Percentiles rank a stretch among this genome's conserved stretches.
Conservation (phyloP, 139 green algal genomes). For the Tetradesmus obliquus region DNA sequence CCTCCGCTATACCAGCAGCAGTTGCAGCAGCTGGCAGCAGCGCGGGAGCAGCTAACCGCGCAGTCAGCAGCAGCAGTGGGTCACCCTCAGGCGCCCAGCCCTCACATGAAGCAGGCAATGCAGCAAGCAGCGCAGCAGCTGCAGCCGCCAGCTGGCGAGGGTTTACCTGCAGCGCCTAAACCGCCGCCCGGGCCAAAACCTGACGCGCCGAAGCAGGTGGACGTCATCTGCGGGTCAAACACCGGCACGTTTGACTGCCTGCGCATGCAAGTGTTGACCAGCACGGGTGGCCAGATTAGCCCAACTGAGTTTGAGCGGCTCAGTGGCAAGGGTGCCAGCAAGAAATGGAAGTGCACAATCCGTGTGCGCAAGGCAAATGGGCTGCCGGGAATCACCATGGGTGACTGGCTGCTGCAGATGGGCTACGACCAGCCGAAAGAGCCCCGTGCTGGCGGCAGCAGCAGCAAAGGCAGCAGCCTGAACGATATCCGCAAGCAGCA, state of each 20-base stretch:
- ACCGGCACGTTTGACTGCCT: slow-evolving; percentile 60
- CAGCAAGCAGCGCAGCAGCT: slow-evolving; percentile 16
- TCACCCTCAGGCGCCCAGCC: neutral
- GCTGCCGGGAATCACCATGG: slow-evolving; percentile 70
- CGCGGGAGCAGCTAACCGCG: neutral
- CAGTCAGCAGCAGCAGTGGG: slow-evolving; percentile 32
- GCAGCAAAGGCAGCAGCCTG: slow-evolving; percentile 51
- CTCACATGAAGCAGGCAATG: neutral
- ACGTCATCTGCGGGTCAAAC: slow-evolving; percentile 73
- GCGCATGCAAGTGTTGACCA: slow-evolving; percentile 42
- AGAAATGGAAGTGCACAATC: slow-evolving; percentile 92
- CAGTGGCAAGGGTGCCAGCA: slow-evolving; percentile 75
- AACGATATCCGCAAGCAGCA: slow-evolving; percentile 25
- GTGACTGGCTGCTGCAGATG: slow-evolving; percentile 79
- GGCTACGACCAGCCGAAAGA: slow-evolving; percentile 72
- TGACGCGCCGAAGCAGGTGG: slow-evolving; percentile 58
- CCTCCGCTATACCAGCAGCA: neutral
- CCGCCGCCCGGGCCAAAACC: slow-evolving; percentile 31
- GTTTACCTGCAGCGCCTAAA: slow-evolving; percentile 1
- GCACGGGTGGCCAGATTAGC: slow-evolving; percentile 61
- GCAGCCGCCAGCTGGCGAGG: neutral
- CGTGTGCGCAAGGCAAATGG: slow-evolving; percentile 66
- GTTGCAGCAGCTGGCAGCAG: slow-evolving; percentile 12
- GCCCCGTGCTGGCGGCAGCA: neutral
- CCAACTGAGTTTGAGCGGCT: slow-evolving; percentile 89